Conservation (phyloP, 202 grass and related monocot genomes). For the Sporobolus alterniflorus region DNA sequence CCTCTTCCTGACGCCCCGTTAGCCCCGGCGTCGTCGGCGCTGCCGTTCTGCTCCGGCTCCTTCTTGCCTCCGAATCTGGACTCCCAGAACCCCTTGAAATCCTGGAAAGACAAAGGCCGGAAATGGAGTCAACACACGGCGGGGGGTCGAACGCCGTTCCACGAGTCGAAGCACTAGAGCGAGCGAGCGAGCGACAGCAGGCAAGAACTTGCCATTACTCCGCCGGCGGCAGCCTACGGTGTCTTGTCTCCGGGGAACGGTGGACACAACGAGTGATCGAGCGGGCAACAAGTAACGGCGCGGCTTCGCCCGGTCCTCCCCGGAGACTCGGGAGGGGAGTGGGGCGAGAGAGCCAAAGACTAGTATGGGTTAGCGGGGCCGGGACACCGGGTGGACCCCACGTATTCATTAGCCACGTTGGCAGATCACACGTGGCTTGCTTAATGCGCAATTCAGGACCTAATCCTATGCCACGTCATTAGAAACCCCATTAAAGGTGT, state of each 20-base stretch:
- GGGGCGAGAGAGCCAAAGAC: no score
- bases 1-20: slow-evolving; percentile 66
- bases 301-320: slow-evolving; percentile 32
- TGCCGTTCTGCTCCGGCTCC: slow-evolving; percentile 41
- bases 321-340: slow-evolving; percentile 1
- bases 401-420: no score
- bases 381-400: no score
- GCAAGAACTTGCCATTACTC: slow-evolving; percentile 31
- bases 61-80: slow-evolving; percentile 76
- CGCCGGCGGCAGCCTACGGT: background rate
- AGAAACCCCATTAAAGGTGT: no score
- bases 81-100: slow-evolving; percentile 79
- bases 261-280: background rate
- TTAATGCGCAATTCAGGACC: no score
- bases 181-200: background rate
- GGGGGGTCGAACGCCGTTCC: background rate
- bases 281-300: no score
- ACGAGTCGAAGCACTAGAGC: background rate
- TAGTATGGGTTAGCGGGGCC: background rate
- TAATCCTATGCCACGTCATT: no score
- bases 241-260: background rate
- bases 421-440: no score
- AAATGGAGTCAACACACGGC: background rate
- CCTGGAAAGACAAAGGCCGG: slow-evolving; percentile 28
- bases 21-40: slow-evolving; percentile 3